Conservation (phyloP, 148 eudicot genomes). For the Rhododendron griersonianum region DNA sequence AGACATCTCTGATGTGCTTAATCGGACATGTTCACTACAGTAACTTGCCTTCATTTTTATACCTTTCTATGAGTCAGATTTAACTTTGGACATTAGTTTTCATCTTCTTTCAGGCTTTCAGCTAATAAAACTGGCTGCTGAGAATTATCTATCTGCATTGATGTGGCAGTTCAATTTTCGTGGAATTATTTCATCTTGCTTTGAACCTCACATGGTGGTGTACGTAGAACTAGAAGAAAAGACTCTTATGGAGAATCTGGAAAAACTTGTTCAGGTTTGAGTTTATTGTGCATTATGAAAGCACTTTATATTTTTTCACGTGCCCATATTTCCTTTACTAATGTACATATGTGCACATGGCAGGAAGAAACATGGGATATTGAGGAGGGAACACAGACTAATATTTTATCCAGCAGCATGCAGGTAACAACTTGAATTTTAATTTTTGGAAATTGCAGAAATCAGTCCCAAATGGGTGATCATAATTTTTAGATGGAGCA, state of each 20-base stretch:
- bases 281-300: background rate
- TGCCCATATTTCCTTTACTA: conserved; percentile 7
- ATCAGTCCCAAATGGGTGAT: background rate
- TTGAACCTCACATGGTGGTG: conserved; percentile 86
- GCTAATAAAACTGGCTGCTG: conserved; percentile 15
- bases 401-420: conserved; percentile 95
- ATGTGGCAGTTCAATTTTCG: conserved; percentile 87
- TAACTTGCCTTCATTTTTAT: background rate
- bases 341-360: background rate
- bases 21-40: background rate
- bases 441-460: background rate
- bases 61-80: background rate
- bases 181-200: conserved; percentile 95
- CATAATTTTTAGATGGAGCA: background rate
- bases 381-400: conserved; percentile 97
- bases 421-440: conserved; percentile 47
- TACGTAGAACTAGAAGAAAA: conserved; percentile 96
- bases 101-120: background rate
- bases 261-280: conserved; percentile 90
- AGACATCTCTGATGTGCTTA: background rate
- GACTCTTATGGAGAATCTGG: conserved; percentile 91
- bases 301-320: conserved; percentile 4
- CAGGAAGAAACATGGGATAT: conserved; percentile 99
- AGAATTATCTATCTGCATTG: conserved; percentile 13
- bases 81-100: background rate